Evolutionary conservation across 805 yeast genomes (phyloP).

Genomic region (Wickerhamia fluorescens): DNA sequence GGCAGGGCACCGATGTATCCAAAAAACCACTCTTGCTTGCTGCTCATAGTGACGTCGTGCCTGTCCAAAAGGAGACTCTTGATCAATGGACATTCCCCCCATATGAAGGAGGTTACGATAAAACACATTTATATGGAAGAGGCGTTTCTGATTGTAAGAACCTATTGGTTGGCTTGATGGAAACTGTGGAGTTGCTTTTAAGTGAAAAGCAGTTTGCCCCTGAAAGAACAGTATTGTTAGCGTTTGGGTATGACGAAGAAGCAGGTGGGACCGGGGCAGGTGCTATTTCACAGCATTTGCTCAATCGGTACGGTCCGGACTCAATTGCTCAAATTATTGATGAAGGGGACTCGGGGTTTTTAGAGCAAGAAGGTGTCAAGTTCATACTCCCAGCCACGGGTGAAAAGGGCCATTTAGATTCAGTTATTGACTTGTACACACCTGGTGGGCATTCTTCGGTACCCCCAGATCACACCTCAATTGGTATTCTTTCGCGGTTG

Average conservation of each 20-base stretch:
- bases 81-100: conserved; percentile 33
- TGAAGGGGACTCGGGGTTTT: conserved; percentile 26
- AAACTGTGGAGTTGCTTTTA: conserved; percentile 28
- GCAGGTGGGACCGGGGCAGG: conserved; percentile 35
- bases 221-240: conserved; percentile 36
- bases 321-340: conserved; percentile 40
- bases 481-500: conserved; percentile 40
- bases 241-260: conserved; percentile 49
- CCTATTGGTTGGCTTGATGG: conserved; percentile 36
- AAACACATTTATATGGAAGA: conserved; percentile 26
- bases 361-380: conserved; percentile 25
- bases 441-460: conserved; percentile 48
- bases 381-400: conserved; percentile 40
- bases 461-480: conserved; percentile 43
- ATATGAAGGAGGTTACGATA: conserved; percentile 28
- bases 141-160: conserved; percentile 36
- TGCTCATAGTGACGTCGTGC: conserved; percentile 39
- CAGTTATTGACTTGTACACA: conserved; percentile 33
- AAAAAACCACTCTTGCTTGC: conserved; percentile 31
- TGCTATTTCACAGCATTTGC: conserved; percentile 27
- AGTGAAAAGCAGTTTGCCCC: conserved; percentile 30
- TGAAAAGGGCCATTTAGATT: conserved; percentile 42
- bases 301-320: conserved; percentile 32
- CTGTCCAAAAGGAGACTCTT: conserved; percentile 32
- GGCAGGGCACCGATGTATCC: conserved; percentile 25